Evolutionary conservation across 495 filamentous ascomycete species (phyloP).

Genomic region (Penicillium mononematosum): DNA sequence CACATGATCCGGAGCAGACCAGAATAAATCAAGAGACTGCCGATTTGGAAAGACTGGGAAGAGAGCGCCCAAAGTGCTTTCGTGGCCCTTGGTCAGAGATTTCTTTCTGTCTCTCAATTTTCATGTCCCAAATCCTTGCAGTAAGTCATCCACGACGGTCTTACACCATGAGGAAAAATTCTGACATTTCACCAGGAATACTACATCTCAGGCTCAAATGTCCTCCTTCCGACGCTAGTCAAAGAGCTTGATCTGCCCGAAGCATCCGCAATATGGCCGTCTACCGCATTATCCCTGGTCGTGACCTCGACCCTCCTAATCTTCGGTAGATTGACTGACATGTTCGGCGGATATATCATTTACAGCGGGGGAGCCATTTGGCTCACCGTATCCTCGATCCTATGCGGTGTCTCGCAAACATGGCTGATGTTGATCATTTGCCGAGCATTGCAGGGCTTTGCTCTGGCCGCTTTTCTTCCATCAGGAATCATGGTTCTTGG

Average conservation of each 20-base stretch:
- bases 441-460: constrained; percentile 77
- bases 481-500: constrained; percentile 77
- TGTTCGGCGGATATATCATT: constrained; percentile 71
- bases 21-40: constrained; percentile 6
- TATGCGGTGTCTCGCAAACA: constrained; percentile 69
- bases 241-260: constrained; percentile 62
- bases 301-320: constrained; percentile 72
- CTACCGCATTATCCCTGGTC: constrained; percentile 73
- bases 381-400: constrained; percentile 69
- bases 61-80: constrained; percentile 69
- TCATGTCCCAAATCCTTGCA: constrained; percentile 71
- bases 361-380: constrained; percentile 68
- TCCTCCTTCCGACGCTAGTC: constrained; percentile 70
- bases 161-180: neutral
- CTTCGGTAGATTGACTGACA: constrained; percentile 74
- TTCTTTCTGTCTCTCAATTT: constrained; percentile 69
- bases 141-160: constrained; percentile 34
- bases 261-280: constrained; percentile 71
- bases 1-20: constrained; percentile 4
- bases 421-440: constrained; percentile 72
- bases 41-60: constrained; percentile 63
- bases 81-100: constrained; percentile 58
- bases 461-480: constrained; percentile 74
- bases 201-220: constrained; percentile 83
- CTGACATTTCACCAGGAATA: constrained; percentile 56